Conservation (phyloP, 495 filamentous ascomycete species). For the Lophium mytilinum region DNA sequence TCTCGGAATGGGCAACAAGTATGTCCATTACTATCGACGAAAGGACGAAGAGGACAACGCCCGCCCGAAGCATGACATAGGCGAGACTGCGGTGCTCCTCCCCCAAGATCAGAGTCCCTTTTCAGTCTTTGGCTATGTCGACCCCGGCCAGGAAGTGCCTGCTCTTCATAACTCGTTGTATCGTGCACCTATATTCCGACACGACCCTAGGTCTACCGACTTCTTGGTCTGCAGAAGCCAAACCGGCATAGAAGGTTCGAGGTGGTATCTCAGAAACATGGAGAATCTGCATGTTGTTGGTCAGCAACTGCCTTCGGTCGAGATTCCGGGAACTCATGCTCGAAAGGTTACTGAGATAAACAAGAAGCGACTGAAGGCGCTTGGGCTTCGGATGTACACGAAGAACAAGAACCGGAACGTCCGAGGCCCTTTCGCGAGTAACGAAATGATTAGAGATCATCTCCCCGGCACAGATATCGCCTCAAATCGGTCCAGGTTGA, state of each 20-base stretch:
- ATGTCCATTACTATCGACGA: slow-evolving; percentile 93
- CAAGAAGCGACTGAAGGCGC: slow-evolving; percentile 93
- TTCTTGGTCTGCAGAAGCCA: slow-evolving; percentile 78
- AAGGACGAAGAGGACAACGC: slow-evolving; percentile 70
- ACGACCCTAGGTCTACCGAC: slow-evolving; percentile 67
- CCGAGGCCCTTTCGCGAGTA: slow-evolving; percentile 25
- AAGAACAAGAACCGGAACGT: slow-evolving; percentile 48
- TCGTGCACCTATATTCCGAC: slow-evolving; percentile 84
- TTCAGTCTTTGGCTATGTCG: slow-evolving; percentile 85
- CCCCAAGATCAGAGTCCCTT: slow-evolving; percentile 94
- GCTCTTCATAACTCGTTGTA: slow-evolving; percentile 94
- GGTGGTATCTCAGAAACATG: slow-evolving; percentile 76
- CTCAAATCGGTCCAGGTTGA: slow-evolving; percentile 91
- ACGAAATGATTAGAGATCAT: slow-evolving; percentile 63
- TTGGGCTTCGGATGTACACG: slow-evolving; percentile 76
- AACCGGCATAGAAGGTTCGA: slow-evolving; percentile 62
- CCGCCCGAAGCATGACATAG: slow-evolving; percentile 68
- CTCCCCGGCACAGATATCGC: slow-evolving; percentile 79
- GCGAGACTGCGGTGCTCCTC: slow-evolving; percentile 76
- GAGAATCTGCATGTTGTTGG: slow-evolving; percentile 85
- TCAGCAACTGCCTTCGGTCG: slow-evolving; percentile 81
- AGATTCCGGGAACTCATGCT: slow-evolving; percentile 88
- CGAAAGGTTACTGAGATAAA: slow-evolving; percentile 88
- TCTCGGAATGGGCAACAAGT: slow-evolving; percentile 90
- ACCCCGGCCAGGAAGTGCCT: slow-evolving; percentile 79